phyloP scores from a whole-genome alignment of 1,284 basidiomycete species.

The Ceratobasidium sp. region DNA sequence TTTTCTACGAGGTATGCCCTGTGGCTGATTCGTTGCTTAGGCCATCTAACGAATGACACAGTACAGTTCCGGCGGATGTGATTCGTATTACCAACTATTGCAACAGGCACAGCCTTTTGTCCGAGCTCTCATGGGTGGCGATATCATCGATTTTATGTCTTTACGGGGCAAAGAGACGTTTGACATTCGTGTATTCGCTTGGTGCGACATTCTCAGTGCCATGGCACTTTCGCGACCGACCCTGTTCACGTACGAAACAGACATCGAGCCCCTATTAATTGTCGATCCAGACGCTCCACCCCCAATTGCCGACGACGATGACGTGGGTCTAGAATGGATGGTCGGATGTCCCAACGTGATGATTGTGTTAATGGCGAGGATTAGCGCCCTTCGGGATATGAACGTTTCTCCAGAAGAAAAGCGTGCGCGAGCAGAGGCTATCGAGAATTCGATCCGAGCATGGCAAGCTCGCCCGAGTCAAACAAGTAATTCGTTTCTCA shows the following conservation, averaged over 20 bases:
- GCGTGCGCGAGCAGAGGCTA: slow-evolving; percentile 6
- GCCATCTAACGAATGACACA: slow-evolving; percentile 11
- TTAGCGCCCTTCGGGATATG: slow-evolving; percentile 31
- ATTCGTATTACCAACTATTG: slow-evolving; percentile 23
- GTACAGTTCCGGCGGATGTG: slow-evolving; percentile 36
- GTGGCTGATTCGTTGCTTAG: not conserved
- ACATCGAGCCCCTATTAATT: slow-evolving; percentile 16
- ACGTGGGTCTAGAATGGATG: slow-evolving; percentile 37
- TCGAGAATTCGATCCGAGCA: slow-evolving; percentile 22
- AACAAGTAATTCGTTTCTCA: slow-evolving; percentile 36
- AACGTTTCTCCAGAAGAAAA: slow-evolving; percentile 8
- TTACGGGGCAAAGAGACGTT: slow-evolving; percentile 34
- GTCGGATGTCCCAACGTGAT: slow-evolving; percentile 35
- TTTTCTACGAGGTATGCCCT: slow-evolving; percentile 33
- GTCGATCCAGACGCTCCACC: slow-evolving; percentile 23
- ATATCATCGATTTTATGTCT: slow-evolving; percentile 34
- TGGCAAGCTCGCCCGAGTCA: slow-evolving; percentile 33
- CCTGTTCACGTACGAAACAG: slow-evolving; percentile 31
- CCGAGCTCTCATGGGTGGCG: slow-evolving; percentile 19
- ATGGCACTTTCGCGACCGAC: slow-evolving; percentile 36
- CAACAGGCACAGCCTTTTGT: slow-evolving; percentile 31
- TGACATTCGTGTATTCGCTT: slow-evolving; percentile 34
- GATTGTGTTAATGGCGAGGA: slow-evolving; percentile 34
- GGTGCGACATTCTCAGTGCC: slow-evolving; percentile 36
- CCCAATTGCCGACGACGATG: slow-evolving; percentile 24